Evolutionary conservation across 192 early-diverging fungal species (phyloP), one percentile per base, ranked within the genome.

Genomic region (Entophlyctis luteolus): DNA sequence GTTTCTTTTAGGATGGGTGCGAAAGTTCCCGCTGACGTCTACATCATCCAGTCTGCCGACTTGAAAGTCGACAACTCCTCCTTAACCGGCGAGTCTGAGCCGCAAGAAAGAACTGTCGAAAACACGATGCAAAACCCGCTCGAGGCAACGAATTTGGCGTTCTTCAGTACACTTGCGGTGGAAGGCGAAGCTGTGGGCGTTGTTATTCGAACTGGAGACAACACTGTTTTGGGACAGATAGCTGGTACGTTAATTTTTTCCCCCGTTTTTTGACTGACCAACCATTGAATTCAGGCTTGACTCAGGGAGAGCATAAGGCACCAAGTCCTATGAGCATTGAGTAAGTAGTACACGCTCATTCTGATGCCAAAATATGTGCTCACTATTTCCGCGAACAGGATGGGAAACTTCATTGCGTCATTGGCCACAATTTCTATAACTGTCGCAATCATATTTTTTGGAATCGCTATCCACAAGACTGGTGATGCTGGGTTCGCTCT

Each of bases 81-180:
- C 48, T 74, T 94, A 37, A 93, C 94, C 16, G 94, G 94, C 28
- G 87, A 89, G 59, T 73, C 83, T 5, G 82, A 88, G 23, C 78
- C 86, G 4, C 82, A 93, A 27, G 73, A 77, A 37, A 90, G 82
- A 20, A 82, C 79, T 16, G 77, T 78, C 34, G 74, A 82, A 20
- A 48, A 68, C 47, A 94, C 91, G 4, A 88, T 88, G 79, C 78
- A 81, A 3, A 90, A 88, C 59, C 83, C 86, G 50, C 70, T 93
- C 32, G 93, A 93, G 75, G 86, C 86, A 16, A 84, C 86, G 60
- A 94, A 94, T 62, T 79, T 96, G 66, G 91, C 87, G 29, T 84
- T 96, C 71, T 85, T 86, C 81, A 84, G 81, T 45, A 85, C 82
- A 18, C 77, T 84, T 49, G 83, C 91, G n/a, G 82, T 87, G 2